Evolutionary conservation across 2,329 filamentous ascomycete species (phyloP).

Genomic region (Xylaria arbuscula): DNA sequence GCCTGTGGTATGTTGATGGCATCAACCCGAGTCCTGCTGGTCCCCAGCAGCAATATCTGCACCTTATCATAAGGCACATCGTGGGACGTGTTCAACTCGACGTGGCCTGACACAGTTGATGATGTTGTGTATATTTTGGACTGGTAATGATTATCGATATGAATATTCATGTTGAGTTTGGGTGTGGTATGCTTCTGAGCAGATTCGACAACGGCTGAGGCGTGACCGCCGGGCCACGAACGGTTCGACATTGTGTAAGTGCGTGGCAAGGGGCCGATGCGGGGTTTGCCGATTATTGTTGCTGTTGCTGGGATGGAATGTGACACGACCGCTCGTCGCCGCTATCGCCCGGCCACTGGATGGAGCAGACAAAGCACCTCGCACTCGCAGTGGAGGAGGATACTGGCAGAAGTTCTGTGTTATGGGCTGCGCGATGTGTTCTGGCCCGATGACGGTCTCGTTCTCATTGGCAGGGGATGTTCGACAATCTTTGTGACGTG

Average conservation of each 20-base stretch:
- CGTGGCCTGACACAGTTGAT: slow-evolving; percentile 62
- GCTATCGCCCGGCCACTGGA: slow-evolving; percentile 19
- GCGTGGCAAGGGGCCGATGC: slow-evolving; percentile 22
- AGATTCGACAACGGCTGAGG: slow-evolving; percentile 14
- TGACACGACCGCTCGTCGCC: slow-evolving; percentile 4
- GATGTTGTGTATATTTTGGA: slow-evolving; percentile 67
- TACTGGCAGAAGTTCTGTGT: not conserved
- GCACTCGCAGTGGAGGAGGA: not conserved
- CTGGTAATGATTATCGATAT: slow-evolving; percentile 64
- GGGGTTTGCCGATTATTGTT: slow-evolving; percentile 31
- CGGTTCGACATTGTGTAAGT: slow-evolving; percentile 29
- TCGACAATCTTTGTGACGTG: not conserved
- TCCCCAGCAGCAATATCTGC: slow-evolving; percentile 65
- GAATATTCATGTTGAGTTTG: slow-evolving; percentile 59
- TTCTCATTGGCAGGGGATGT: not conserved
- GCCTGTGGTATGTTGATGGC: slow-evolving; percentile 61
- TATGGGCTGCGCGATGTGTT: not conserved
- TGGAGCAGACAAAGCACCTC: not conserved
- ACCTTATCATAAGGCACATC: slow-evolving; percentile 63
- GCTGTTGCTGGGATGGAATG: slow-evolving; percentile 12
- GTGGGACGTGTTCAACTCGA: slow-evolving; percentile 57
- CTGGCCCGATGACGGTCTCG: not conserved
- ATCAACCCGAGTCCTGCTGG: slow-evolving; percentile 62
- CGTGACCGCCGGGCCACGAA: slow-evolving; percentile 15
- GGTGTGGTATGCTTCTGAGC: slow-evolving; percentile 22